Conservation (phyloP, 2,329 filamentous ascomycete genomes). For the Nigrospora sphaerica region DNA sequence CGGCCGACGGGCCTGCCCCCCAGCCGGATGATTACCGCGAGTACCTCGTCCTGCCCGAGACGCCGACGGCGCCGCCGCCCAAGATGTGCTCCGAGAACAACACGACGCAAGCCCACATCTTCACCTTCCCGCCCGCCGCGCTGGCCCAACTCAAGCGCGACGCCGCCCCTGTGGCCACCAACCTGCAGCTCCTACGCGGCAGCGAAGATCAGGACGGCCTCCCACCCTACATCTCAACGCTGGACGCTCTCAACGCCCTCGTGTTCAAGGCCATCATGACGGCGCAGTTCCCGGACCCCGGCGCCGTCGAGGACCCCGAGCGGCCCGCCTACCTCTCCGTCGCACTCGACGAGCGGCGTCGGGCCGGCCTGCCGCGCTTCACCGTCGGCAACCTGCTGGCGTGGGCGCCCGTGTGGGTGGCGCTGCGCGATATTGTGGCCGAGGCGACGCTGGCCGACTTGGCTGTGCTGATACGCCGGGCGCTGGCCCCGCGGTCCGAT, state of each 20-base stretch:
- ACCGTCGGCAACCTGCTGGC: constrained; percentile 1
- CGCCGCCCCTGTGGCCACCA: background rate
- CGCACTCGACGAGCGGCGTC: background rate
- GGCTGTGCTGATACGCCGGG: background rate
- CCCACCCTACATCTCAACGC: constrained; percentile 3
- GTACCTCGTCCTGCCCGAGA: background rate
- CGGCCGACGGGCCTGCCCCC: background rate
- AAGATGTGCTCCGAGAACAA: background rate
- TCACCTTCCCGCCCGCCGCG: constrained; percentile 12
- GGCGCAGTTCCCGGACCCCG: background rate
- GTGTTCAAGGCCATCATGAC: constrained; percentile 1
- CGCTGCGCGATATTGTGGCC: background rate
- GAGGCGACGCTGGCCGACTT: background rate
- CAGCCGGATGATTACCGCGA: background rate
- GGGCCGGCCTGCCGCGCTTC: background rate
- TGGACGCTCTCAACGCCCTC: constrained; percentile 4
- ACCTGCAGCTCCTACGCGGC: background rate
- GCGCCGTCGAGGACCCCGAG: background rate
- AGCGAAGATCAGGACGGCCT: background rate
- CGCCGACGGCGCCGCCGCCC: background rate
- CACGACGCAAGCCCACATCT: constrained; percentile 1
- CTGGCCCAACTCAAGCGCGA: constrained; percentile 12
- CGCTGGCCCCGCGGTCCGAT: background rate
- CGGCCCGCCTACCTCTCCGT: constrained; percentile 5
- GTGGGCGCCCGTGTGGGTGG: constrained; percentile 1